Evolutionary conservation across 176 grass and related monocot genomes (phyloP).

Genomic region (Leersia perrieri): DNA sequence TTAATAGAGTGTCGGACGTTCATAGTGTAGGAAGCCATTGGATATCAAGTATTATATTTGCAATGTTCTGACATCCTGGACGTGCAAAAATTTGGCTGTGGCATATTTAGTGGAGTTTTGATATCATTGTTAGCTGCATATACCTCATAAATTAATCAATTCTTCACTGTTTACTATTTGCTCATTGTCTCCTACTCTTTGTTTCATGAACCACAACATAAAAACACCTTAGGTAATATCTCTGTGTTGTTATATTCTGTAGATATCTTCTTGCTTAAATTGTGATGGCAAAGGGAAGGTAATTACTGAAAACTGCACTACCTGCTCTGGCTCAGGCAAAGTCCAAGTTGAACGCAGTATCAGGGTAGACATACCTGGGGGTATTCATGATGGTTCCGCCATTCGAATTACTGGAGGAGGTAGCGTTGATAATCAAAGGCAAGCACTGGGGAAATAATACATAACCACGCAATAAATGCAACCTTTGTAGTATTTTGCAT

Average conservation of each 20-base stretch:
- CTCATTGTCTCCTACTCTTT: neutral
- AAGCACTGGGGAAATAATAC: constrained; percentile 6
- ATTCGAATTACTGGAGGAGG: constrained; percentile 72
- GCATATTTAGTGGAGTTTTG: neutral
- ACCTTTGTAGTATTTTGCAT: constrained; percentile 1
- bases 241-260: constrained; percentile 25
- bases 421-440: constrained; percentile 75
- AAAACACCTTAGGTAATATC: constrained; percentile 1
- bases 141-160: constrained; percentile 12
- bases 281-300: constrained; percentile 70
- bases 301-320: constrained; percentile 77
- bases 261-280: constrained; percentile 90
- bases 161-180: constrained; percentile 6
- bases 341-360: constrained; percentile 49
- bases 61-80: neutral
- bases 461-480: constrained; percentile 4
- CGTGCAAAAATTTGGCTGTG: neutral
- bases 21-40: neutral
- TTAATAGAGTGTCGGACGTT: neutral
- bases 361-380: constrained; percentile 74
- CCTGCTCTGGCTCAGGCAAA: constrained; percentile 66
- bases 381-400: constrained; percentile 70
- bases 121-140: neutral
- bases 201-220: neutral
- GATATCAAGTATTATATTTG: neutral